Conservation (phyloP, 371 early-diverging fungal genomes). For the Mucor indicus region DNA sequence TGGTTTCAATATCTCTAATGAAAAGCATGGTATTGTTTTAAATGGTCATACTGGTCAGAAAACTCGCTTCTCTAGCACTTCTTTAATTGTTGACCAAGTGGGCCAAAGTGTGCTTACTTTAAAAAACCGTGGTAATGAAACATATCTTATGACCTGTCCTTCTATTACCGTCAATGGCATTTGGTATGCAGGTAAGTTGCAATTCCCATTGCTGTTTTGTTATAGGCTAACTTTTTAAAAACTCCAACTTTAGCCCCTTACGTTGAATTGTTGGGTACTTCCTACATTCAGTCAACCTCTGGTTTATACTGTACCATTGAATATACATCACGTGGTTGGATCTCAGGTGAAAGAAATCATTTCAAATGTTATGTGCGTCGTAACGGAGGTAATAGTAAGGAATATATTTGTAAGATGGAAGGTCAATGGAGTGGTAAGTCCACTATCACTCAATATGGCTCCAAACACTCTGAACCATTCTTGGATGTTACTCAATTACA, state of each 20-base stretch:
- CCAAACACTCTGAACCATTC: conserved; percentile 44
- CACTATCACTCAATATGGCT: conserved; percentile 41
- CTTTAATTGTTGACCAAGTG: conserved; percentile 44
- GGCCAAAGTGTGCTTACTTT: conserved; percentile 37
- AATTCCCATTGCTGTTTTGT: neutral
- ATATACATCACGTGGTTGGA: conserved; percentile 71
- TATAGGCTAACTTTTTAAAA: neutral
- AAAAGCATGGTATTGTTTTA: conserved; percentile 58
- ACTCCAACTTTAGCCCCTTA: conserved; percentile 56
- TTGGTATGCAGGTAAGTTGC: conserved; percentile 45
- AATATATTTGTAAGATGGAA: conserved; percentile 56
- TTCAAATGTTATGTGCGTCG: conserved; percentile 59
- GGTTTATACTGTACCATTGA: conserved; percentile 70
- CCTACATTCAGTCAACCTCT: conserved; percentile 61
- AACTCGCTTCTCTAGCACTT: conserved; percentile 42
- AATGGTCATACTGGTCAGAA: conserved; percentile 71
- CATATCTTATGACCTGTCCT: conserved; percentile 38
- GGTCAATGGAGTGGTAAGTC: conserved; percentile 70
- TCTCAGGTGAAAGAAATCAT: conserved; percentile 73
- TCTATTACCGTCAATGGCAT: conserved; percentile 48
- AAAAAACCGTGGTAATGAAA: conserved; percentile 26
- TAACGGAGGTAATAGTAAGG: conserved; percentile 29
- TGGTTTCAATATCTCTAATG: conserved; percentile 63
- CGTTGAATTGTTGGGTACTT: conserved; percentile 69
- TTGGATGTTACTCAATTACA: conserved; percentile 52